Conservation (phyloP, 2,329 filamentous ascomycete genomes). For the Nothophaeocryptopus gaeumannii region DNA sequence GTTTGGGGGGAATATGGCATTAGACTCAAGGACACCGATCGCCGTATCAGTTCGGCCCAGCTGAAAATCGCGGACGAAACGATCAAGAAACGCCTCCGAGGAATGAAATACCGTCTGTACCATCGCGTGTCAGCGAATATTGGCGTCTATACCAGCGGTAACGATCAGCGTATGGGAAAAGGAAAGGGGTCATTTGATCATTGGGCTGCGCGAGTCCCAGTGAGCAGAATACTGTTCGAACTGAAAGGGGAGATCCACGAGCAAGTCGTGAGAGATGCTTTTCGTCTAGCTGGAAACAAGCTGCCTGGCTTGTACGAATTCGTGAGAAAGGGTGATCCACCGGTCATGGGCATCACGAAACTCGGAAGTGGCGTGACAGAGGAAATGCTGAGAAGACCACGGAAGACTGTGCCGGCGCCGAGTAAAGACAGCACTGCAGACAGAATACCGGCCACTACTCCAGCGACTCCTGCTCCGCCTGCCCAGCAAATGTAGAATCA, state of each 20-base stretch:
- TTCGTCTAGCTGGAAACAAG: conserved; percentile 91
- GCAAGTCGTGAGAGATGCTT: conserved; percentile 88
- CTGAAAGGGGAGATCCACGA: conserved; percentile 90
- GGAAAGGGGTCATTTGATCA: conserved; percentile 97
- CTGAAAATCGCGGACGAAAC: conserved; percentile 91
- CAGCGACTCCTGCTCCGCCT: no score
- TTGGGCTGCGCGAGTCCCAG: conserved; percentile 85
- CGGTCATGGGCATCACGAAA: conserved; percentile 90
- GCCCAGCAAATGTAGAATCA: no score
- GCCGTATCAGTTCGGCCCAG: conserved; percentile 80
- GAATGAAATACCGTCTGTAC: conserved; percentile 88
- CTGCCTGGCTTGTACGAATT: conserved; percentile 90
- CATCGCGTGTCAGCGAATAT: conserved; percentile 89
- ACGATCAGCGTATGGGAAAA: conserved; percentile 98
- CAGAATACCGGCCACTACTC: conserved; percentile 27
- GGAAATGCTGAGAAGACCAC: conserved; percentile 77
- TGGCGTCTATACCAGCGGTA: conserved; percentile 91
- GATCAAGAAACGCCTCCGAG: conserved; percentile 82
- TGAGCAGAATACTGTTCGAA: conserved; percentile 91
- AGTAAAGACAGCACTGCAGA: conserved; percentile 29
- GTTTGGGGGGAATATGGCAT: conserved; percentile 95
- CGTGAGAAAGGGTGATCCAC: conserved; percentile 84
- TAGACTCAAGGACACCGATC: conserved; percentile 89
- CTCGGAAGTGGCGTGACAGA: conserved; percentile 75
- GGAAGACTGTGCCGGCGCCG: conserved; percentile 25